Percentiles rank a stretch among this genome's conserved stretches.
Conservation (phyloP, 495 filamentous ascomycete species). For the Schizothecium vesticola region DNA sequence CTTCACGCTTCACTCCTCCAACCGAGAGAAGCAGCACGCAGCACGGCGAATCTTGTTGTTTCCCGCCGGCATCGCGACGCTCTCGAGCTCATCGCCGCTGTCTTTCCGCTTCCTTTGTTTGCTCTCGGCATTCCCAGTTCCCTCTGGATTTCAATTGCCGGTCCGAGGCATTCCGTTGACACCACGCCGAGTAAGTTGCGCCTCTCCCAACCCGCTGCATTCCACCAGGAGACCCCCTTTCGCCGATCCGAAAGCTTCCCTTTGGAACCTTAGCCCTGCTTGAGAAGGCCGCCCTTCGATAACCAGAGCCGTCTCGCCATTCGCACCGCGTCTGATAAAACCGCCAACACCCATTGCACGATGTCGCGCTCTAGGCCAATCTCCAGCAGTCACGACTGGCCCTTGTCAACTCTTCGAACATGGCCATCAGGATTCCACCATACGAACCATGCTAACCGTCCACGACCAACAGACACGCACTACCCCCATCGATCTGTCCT, state of each 20-base stretch:
- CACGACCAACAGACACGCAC: background rate
- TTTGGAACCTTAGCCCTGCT: background rate
- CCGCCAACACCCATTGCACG: background rate
- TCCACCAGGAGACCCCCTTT: background rate
- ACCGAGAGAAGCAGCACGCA: constrained; percentile 18
- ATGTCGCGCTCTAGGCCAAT: background rate
- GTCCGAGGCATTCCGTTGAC: constrained; percentile 1
- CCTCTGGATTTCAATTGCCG: constrained; percentile 14
- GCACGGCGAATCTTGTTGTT: constrained; percentile 15
- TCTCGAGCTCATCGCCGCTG: constrained; percentile 10
- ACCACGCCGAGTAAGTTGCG: constrained; percentile 7
- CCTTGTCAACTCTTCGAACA: background rate
- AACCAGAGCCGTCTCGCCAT: background rate
- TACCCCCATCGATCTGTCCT: constrained; percentile 9
- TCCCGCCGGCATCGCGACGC: constrained; percentile 11
- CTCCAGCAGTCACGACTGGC: background rate
- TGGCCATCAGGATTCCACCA: background rate
- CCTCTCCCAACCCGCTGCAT: constrained; percentile 2
- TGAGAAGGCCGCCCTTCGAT: background rate
- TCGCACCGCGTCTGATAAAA: background rate
- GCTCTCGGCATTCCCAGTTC: constrained; percentile 6
- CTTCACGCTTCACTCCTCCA: constrained; percentile 4
- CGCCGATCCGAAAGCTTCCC: background rate
- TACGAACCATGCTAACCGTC: background rate
- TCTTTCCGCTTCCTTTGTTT: constrained; percentile 11